Evolutionary conservation across 768 basidiomycete genomes (phyloP).

Genomic region (Suillus subluteus): DNA sequence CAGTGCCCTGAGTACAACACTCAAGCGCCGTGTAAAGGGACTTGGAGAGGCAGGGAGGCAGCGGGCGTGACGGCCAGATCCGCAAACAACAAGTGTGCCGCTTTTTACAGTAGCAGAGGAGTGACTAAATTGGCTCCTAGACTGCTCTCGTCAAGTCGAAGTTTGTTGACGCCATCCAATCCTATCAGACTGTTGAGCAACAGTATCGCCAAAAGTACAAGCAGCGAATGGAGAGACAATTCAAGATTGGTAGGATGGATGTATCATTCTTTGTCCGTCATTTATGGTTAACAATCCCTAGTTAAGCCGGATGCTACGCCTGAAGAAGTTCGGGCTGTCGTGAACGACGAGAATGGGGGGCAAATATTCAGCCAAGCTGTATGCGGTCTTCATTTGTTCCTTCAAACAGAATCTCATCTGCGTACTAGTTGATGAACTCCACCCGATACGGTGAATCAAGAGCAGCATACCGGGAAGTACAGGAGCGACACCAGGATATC

Average conservation of each 20-base stretch:
- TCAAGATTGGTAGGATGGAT: constrained; percentile 70
- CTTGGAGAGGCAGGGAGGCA: constrained; percentile 67
- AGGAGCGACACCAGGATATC: constrained; percentile 95
- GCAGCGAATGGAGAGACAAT: constrained; percentile 83
- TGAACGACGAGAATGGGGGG: constrained; percentile 77
- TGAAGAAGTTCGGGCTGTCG: constrained; percentile 86
- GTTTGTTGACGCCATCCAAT: constrained; percentile 86
- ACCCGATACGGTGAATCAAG: constrained; percentile 90
- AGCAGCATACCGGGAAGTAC: constrained; percentile 94
- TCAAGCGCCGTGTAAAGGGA: constrained; percentile 78
- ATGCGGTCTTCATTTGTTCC: constrained; percentile 19
- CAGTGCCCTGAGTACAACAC: constrained; percentile 63
- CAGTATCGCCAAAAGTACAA: constrained; percentile 79
- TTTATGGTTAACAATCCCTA: constrained; percentile 27
- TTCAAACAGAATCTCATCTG: constrained; percentile 5
- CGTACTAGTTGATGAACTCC: constrained; percentile 76
- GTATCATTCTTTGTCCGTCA: constrained; percentile 5
- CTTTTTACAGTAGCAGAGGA: neutral
- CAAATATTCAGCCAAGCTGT: constrained; percentile 94
- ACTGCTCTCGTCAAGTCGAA: constrained; percentile 69
- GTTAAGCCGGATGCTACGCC: constrained; percentile 93
- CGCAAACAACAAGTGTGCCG: constrained; percentile 72
- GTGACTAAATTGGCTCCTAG: constrained; percentile 37
- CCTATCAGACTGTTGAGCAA: constrained; percentile 81
- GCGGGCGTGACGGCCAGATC: constrained; percentile 67